These are phyloP conservation scores for Claviceps sorghi DNA, from an alignment of 2,329 filamentous ascomycete species.

Conservation along the genomic window DNA sequence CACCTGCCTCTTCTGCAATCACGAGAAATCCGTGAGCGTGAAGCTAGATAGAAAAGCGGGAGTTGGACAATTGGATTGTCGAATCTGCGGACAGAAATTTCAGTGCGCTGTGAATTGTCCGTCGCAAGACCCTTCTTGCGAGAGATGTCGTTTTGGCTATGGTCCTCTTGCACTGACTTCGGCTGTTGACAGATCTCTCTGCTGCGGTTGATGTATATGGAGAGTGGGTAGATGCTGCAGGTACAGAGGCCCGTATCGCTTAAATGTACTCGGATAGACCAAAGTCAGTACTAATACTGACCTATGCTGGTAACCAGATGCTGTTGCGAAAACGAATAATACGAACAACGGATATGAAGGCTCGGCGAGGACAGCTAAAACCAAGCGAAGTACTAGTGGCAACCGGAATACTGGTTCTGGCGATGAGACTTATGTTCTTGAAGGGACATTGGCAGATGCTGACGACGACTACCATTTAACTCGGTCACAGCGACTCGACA, in stretches of 20 bases:
- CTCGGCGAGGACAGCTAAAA: constrained; percentile 10
- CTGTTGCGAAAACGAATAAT: constrained; percentile 34
- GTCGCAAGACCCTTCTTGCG: constrained; percentile 12
- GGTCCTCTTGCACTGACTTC: constrained; percentile 6
- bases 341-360: constrained; percentile 15
- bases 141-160: not conserved
- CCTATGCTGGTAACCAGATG: constrained; percentile 21
- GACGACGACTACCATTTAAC: constrained; percentile 40
- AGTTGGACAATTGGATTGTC: constrained; percentile 74
- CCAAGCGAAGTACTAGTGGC: constrained; percentile 1
- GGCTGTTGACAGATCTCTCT: constrained; percentile 53
- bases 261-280: not conserved
- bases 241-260: constrained; percentile 22
- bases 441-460: constrained; percentile 33
- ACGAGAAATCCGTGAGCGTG: constrained; percentile 81
- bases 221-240: constrained; percentile 87
- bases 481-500: not conserved
- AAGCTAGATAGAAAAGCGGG: constrained; percentile 90
- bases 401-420: constrained; percentile 23
- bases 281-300: not conserved
- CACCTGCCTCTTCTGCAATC: constrained; percentile 95
- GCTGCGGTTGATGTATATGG: constrained; percentile 90
- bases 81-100: constrained; percentile 85
- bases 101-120: constrained; percentile 86
- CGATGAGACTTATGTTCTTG: constrained; percentile 33